Conservation (phyloP, 345 rosid species). For the Brassica napus region Da-Ae NC_063447.1:5270501-5271000, state of each 20-base stretch:
- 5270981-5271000: constrained; percentile 4
- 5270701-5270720: constrained; percentile 59
- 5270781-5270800: constrained; percentile 83
- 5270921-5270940: no score
- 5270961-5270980: constrained; percentile 15
- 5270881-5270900: not conserved
- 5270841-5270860: constrained; percentile 41
- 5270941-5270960: not conserved
- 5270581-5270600: constrained; percentile 75
- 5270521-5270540: constrained; percentile 80
- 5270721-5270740: constrained; percentile 59
- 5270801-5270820: constrained; percentile 72
- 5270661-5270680: constrained; percentile 67
- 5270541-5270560: constrained; percentile 90
- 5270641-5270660: constrained; percentile 83
- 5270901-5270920: not conserved
- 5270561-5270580: constrained; percentile 84
- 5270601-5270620: constrained; percentile 63
- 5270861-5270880: not conserved
- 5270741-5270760: constrained; percentile 56
- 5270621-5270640: constrained; percentile 74
- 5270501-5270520: constrained; percentile 74
- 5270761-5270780: constrained; percentile 74
- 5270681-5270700: constrained; percentile 60
- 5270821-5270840: constrained; percentile 84